Evolutionary conservation across 2,329 filamentous ascomycete species (phyloP), one percentile per base, ranked within the genome.

Genomic region (Fusarium xylarioides): DNA sequence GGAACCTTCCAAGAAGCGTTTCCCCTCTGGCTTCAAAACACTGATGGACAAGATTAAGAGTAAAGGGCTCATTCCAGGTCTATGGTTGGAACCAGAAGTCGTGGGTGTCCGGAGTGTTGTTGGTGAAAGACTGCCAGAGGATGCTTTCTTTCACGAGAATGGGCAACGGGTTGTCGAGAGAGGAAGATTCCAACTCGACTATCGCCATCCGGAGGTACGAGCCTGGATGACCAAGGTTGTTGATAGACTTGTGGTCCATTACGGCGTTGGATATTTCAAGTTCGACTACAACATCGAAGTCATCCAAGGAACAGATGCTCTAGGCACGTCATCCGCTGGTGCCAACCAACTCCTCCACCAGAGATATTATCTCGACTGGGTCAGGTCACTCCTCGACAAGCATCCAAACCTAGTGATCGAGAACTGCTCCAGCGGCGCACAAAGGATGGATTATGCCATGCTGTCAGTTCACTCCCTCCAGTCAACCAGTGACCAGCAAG

Each of bases 211-310:
- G 0, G 75, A 62, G 0, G 80, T 82, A 0, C 66, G 63, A 5
- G 19, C 42, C 9, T 46, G 55, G 30, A 78, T 81, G 74, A 64
- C 76, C 11, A 38, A 49, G 6, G 66, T 81, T 14, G 68, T 82
- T 15, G 68, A 79, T 23, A 56, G 70, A 0, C 68, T 79, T 0
- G 74, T 81, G 0, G 38, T 44, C 5, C 47, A 80, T 4, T 80
- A 78, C 19, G 79, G 79, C 2, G 79, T 73, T 8, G 77, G 80
- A 0, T 82, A 80, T 53, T 82, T 82, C 74, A 50, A 82, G 46
- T 82, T 82, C 46, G 81, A 82, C 65, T 82, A 82, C 64, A 82
- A 82, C 44, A 80, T 82, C 37, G 81, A 82, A 8, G 77, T 81
- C 21, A 73, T 74, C 0, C 77, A 80, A 44, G 81, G 80, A 11